These are phyloP conservation scores for Hyphodiscus hymeniophilus DNA, from an alignment of 495 filamentous ascomycete genomes.

Conservation along the genomic window DNA sequence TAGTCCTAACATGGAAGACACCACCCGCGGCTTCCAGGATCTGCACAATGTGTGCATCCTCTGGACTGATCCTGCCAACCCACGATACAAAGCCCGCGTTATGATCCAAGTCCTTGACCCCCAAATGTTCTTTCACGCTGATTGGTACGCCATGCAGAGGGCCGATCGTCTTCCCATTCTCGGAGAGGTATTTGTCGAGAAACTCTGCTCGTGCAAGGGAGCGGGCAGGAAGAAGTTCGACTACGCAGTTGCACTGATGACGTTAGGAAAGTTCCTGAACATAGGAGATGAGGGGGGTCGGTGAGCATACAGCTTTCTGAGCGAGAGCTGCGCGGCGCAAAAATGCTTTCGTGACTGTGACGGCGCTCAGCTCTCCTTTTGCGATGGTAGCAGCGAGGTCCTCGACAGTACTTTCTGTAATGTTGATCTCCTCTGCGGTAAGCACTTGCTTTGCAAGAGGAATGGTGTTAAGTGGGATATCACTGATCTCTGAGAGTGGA, in stretches of 20 bases:
- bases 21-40: slow-evolving; percentile 38
- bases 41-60: slow-evolving; percentile 39
- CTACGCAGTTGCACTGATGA: slow-evolving; percentile 46
- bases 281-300: slow-evolving; percentile 9
- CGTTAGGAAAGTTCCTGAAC: slow-evolving; percentile 11
- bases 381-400: slow-evolving; percentile 36
- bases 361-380: slow-evolving; percentile 32
- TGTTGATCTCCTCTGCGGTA: slow-evolving; percentile 35
- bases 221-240: slow-evolving; percentile 54
- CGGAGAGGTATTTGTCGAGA: slow-evolving; percentile 48
- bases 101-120: slow-evolving; percentile 43
- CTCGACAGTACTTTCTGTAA: slow-evolving; percentile 40
- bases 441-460: slow-evolving; percentile 35
- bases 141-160: slow-evolving; percentile 63
- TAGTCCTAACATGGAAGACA: slow-evolving; percentile 45
- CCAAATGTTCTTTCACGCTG: slow-evolving; percentile 58
- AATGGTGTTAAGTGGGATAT: slow-evolving; percentile 35
- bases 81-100: slow-evolving; percentile 41
- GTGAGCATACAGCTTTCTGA: slow-evolving; percentile 43
- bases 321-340: slow-evolving; percentile 50
- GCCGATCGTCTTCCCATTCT: slow-evolving; percentile 41
- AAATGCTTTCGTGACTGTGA: slow-evolving; percentile 47
- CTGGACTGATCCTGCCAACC: slow-evolving; percentile 29
- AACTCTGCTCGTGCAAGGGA: slow-evolving; percentile 49
- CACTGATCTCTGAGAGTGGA: slow-evolving; percentile 13